These are phyloP conservation scores for Coccinonectria pachysandricola DNA, from an alignment of 2,329 filamentous ascomycete species.

Conservation along the genomic window DNA sequence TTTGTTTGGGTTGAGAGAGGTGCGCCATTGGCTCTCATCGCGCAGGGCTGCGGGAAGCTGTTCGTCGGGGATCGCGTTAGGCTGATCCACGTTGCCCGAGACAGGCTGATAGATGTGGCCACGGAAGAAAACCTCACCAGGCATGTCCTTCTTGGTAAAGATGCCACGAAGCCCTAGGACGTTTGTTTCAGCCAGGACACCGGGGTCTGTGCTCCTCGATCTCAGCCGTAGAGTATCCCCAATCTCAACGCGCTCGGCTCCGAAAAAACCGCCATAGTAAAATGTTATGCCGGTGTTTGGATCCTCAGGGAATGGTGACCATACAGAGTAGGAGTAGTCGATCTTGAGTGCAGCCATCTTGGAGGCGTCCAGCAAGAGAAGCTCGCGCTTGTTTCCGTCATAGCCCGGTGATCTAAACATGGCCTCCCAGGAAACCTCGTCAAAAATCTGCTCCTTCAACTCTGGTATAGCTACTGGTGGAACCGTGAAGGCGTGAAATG, in stretches of 20 bases:
- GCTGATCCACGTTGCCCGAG: conserved; percentile 14
- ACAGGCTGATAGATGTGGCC: conserved; percentile 30
- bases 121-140: conserved; percentile 29
- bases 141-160: conserved; percentile 25
- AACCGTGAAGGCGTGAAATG: conserved; percentile 42
- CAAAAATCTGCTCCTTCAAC: conserved; percentile 29
- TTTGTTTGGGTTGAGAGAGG: conserved; percentile 21
- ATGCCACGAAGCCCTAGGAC: conserved; percentile 32
- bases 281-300: conserved; percentile 22
- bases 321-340: conserved; percentile 39
- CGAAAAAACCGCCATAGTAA: conserved; percentile 40
- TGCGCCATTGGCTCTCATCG: conserved; percentile 31
- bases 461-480: conserved; percentile 31
- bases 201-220: conserved; percentile 27
- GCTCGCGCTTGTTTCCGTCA: conserved; percentile 29
- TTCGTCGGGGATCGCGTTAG: conserved; percentile 24
- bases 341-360: conserved; percentile 40
- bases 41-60: conserved; percentile 31
- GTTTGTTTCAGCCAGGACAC: conserved; percentile 20
- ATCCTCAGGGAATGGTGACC: conserved; percentile 26
- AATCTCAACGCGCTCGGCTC: conserved; percentile 38
- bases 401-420: conserved; percentile 23
- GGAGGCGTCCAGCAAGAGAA: conserved; percentile 37
- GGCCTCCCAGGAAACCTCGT: conserved; percentile 33
- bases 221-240: conserved; percentile 39